Evolutionary conservation across 176 grass and related monocot genomes (phyloP), one percentile per base, ranked within the genome.

Genomic region (Typha latifolia): DNA sequence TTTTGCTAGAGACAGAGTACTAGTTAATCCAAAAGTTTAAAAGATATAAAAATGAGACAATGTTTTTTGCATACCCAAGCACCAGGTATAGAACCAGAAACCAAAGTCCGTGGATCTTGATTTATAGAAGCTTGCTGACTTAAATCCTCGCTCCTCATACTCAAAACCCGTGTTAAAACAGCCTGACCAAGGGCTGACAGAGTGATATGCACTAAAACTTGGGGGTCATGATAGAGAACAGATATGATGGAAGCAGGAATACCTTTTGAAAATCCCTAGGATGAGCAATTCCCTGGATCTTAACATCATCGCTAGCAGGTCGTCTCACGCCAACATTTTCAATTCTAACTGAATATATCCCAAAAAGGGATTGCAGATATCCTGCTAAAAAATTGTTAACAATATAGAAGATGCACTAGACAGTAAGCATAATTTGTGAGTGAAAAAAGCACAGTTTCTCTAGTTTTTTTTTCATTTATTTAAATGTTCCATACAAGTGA

Each of bases 251-350:
- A 7, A 34, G 47, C 9, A 37, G 49, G 32, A 63, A 49, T 79
- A 91, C 88, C 89, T 84, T 84, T 29, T 61, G 82, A 72, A 87
- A 91, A 84, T 82, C 65, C 63, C 74, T 62, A 1, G 84, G 84
- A 64, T 77, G 51, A 74, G 69, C 52, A 74, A 82, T 43, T 49
- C 84, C 84, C 3, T 72, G 72, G 63, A 88, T 85, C 22, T 80
- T 79, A 55, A 88, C 64, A 80, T 84, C 89, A 78, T 85, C 76
- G 65, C 64, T 78, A 21, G 64, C n/a, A 52, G 82, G 65, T 61
- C 77, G 87, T 80, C 62, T 56, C n/a, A 85, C 64, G 65, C 82
- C 73, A 47, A 51, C 47, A 69, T 85, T 84, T 56, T 88, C 79
- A 68, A 93, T 82, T 82, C 82, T 81, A 62, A 93, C 64, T 20